Base-by-base conservation (phyloP, 2,329 filamentous ascomycete species). In the Exserohilum rostratum region DNA sequence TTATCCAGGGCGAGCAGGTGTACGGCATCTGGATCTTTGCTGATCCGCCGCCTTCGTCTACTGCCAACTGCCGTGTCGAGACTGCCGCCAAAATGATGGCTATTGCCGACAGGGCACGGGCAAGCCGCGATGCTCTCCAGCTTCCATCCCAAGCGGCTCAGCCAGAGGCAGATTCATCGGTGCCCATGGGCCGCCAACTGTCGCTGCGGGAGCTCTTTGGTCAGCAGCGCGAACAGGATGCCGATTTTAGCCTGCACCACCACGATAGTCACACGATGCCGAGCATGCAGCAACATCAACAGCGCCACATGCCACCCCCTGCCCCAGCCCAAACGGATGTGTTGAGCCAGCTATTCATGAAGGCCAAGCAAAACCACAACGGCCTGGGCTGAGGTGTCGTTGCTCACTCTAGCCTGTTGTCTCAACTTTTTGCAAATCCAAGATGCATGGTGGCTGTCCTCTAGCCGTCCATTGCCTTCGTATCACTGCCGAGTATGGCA, bases 1-100 rank as follows among this genome's bases (percentile, higher is more conserved):
- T 87, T 51, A 71, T 87, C 15, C 77, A 78, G 40, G 74, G 73
- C 47, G 67, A 71, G 46, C 60, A 77, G 44, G 82, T 86, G 51
- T 85, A 84, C 68, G 86, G 86, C 6, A 72, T 88, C 11, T 88
- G 85, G 85, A 85, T 88, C 51, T 87, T 85, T 68, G 81, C 80
- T n/a, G 85, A 87, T 63, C 79, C 79, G 1, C 73, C 78, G n/a
- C 80, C 81, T 2, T 80, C 78, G 37, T 83, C 82, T 2, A 86
- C 83, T 3, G 80, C 80, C 12, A 77, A 82, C 38, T 77, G 76
- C 11, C 80, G 82, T 50, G 75, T 76, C 30, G 72, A 83, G 39
- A 82, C 83, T 30, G 83, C 81, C 29, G 74, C 79, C 50, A 77
- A 82, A 53, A 85, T 88, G 56, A 76, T 79, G 54, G 80, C 83